Base-by-base conservation (phyloP, 1,284 basidiomycete species). In the Boletus sp. region DNA sequence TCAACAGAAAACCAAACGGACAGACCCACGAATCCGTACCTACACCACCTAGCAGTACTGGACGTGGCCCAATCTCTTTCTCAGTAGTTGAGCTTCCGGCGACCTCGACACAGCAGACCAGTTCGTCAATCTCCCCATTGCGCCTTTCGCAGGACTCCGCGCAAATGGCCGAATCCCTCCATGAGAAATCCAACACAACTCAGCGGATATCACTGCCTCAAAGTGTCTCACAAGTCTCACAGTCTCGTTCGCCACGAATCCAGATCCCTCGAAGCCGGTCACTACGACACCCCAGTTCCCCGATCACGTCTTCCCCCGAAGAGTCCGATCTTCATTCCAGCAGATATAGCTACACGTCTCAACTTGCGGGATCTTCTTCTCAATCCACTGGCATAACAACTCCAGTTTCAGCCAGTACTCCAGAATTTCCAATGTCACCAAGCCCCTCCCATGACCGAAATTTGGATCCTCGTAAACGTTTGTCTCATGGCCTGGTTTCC, bases 301-400 rank as follows among this genome's bases (percentile, higher is more conserved):
- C 60, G 2, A 20, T 48, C 30, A 39, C 50, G 5, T 57, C 57
- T 38, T 61, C 60, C 12, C 41, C 56, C 4, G 53, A 60, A 36
- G 58, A 58, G 7, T 37, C 49, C 2, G 49, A 44, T 12, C 2
- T 12, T 27, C 44, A 46, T 35, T 9, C 23, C 41, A 48, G 14
- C 13, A 16, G 47, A 52, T 30, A 49, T 16, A 43, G 44, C 27
- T 32, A 41, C 10, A 38, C 36, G n/a, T 55, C 61, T n/a, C 41
- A 47, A 0, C 27, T 53, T 1, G 13, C 40, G 13, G 48, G n/a
- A 25, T 19, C 17, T 4, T 33, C 48, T 13, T 39, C 41, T 39
- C 46, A 22, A 2, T 40, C 32, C 19, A 41, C 34, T n/a, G 39
- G 44, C 9, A 39, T 42, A 9, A 25, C 22, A 12, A 47, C 58